A percentile compares a stretch with the other conserved stretches of the same genome.
Evolutionary conservation across 768 basidiomycete species (phyloP).

Genomic region (Lactifluus piperatus): DNA sequence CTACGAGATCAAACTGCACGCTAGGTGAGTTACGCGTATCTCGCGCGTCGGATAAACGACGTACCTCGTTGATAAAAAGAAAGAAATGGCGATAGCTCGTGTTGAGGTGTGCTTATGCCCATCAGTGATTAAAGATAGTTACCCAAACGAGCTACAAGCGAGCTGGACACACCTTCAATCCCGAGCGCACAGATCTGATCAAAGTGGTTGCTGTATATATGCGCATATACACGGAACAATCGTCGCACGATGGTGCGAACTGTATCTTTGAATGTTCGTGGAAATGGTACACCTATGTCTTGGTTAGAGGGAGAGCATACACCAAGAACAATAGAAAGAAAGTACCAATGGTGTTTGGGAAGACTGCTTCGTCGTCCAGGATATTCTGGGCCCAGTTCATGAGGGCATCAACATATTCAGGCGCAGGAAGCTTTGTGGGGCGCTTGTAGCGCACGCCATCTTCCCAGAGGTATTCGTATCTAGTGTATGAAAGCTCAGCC

Average conservation of each 20-base stretch:
- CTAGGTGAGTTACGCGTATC: slow-evolving; percentile 1
- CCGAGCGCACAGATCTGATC: slow-evolving; percentile 97
- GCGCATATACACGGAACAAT: slow-evolving; percentile 94
- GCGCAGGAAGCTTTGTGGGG: slow-evolving; percentile 90
- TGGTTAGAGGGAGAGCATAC: neutral
- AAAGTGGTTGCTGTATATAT: slow-evolving; percentile 98
- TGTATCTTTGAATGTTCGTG: slow-evolving; percentile 42
- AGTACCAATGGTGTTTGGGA: slow-evolving; percentile 88
- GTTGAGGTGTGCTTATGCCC: slow-evolving; percentile 78
- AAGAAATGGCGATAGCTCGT: slow-evolving; percentile 99
- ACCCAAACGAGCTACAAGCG: neutral
- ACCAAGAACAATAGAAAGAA: neutral
- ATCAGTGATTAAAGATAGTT: neutral
- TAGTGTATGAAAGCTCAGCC: slow-evolving; percentile 25
- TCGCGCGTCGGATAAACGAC: slow-evolving; percentile 17
- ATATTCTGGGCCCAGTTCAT: slow-evolving; percentile 98
- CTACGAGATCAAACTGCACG: slow-evolving; percentile 80
- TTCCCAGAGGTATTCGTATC: slow-evolving; percentile 94
- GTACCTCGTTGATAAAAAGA: slow-evolving; percentile 90
- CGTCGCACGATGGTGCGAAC: slow-evolving; percentile 88
- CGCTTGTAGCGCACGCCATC: slow-evolving; percentile 80
- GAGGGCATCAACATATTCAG: slow-evolving; percentile 93
- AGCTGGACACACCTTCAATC: slow-evolving; percentile 70
- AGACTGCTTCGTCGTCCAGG: slow-evolving; percentile 85
- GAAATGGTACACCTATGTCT: slow-evolving; percentile 8